These are phyloP conservation scores for Aegilops longissima DNA, from an alignment of 176 grass and related monocot genomes.

Conservation along the genomic window DNA sequence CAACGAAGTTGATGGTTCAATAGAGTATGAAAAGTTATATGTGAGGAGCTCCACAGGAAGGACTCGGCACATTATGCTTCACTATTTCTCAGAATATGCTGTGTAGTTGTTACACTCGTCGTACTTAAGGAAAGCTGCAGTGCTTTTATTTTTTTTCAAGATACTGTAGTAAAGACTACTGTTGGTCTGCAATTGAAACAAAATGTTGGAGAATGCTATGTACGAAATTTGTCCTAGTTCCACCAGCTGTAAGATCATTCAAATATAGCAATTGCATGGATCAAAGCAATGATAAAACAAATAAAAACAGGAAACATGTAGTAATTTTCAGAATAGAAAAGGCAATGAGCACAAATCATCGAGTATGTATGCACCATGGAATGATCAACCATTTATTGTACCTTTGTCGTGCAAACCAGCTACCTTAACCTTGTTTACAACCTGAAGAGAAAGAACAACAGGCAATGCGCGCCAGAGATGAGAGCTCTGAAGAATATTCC, in stretches of 20 bases:
- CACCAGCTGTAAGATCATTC: neutral
- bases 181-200: conserved; percentile 7
- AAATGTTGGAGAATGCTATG: neutral
- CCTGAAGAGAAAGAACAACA: conserved; percentile 47
- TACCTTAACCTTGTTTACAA: conserved; percentile 74
- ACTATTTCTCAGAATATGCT: neutral
- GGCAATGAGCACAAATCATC: neutral
- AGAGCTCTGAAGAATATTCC: neutral
- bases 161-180: neutral
- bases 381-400: conserved; percentile 6
- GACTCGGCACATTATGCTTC: neutral
- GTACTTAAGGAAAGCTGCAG: neutral
- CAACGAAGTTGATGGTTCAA: neutral
- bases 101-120: neutral
- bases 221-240: neutral
- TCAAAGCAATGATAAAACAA: neutral
- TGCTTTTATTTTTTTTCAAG: neutral
- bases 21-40: neutral
- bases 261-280: neutral
- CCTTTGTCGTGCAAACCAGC: conserved; percentile 96
- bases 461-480: neutral
- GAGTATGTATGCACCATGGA: neutral
- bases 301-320: neutral
- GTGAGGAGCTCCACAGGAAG: neutral
- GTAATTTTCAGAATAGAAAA: neutral